Conservation (phyloP, 495 filamentous ascomycete species). For the Neurospora terricola region DNA sequence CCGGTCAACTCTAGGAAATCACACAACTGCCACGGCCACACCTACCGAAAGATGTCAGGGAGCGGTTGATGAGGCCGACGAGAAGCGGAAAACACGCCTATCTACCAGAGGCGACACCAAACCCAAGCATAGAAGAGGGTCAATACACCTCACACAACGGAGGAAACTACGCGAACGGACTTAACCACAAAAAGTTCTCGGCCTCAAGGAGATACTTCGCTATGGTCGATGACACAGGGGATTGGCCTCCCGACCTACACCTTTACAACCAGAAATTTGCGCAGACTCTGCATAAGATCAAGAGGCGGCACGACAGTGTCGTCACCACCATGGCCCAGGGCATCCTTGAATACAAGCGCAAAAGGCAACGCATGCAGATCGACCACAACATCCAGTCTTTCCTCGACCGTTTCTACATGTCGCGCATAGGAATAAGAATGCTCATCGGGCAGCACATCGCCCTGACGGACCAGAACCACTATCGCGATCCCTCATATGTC, state of each 20-base stretch:
- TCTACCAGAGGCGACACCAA: conserved; percentile 72
- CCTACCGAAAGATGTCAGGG: conserved; percentile 65
- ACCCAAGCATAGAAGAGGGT: conserved; percentile 80
- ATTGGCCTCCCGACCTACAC: conserved; percentile 92
- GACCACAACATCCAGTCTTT: conserved; percentile 94
- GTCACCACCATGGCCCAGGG: conserved; percentile 94
- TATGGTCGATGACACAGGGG: conserved; percentile 72
- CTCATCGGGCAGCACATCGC: conserved; percentile 97
- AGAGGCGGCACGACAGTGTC: conserved; percentile 90
- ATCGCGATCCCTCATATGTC: conserved; percentile 84
- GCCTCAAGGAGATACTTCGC: conserved; percentile 73
- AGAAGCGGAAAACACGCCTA: conserved; percentile 50
- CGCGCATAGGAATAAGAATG: conserved; percentile 98
- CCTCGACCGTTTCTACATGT: conserved; percentile 99
- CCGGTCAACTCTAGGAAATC: conserved; percentile 57
- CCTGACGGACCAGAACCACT: conserved; percentile 80
- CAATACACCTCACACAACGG: conserved; percentile 72
- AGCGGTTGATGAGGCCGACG: conserved; percentile 65
- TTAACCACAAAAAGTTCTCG: conserved; percentile 34
- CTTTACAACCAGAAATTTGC: conserved; percentile 90
- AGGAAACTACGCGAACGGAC: conserved; percentile 21
- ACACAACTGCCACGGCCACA: conserved; percentile 70
- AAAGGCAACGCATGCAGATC: conserved; percentile 93
- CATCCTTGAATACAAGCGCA: conserved; percentile 95
- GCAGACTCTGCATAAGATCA: conserved; percentile 79